Evolutionary conservation across 768 basidiomycete genomes (phyloP).

Genomic region (Russula sp.): DNA sequence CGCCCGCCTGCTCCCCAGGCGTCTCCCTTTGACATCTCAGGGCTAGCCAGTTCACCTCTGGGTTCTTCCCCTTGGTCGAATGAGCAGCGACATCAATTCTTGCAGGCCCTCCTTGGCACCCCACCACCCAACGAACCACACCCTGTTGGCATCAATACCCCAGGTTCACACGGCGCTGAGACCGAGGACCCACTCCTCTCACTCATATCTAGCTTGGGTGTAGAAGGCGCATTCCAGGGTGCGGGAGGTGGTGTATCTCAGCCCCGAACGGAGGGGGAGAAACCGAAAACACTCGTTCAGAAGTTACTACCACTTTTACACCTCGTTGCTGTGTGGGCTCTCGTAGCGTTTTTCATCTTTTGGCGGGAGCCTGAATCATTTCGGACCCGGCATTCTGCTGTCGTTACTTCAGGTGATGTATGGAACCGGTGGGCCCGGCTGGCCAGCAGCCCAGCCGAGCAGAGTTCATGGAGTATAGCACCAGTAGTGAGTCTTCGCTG

Average conservation of each 20-base stretch:
- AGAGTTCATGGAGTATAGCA: slow-evolving; percentile 43
- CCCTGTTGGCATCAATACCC: slow-evolving; percentile 1
- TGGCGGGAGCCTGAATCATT: slow-evolving; percentile 56
- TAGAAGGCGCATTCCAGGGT: slow-evolving; percentile 7
- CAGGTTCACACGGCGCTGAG: background rate
- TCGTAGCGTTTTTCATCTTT: slow-evolving; percentile 64
- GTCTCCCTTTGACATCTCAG: slow-evolving; percentile 22
- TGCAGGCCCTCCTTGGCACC: slow-evolving; percentile 54
- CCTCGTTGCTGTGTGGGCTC: slow-evolving; percentile 52
- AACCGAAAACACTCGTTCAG: slow-evolving; percentile 43
- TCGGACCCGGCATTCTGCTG: slow-evolving; percentile 33
- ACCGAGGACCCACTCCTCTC: slow-evolving; percentile 32
- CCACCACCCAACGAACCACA: slow-evolving; percentile 10
- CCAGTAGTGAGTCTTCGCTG: slow-evolving; percentile 43
- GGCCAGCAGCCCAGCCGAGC: slow-evolving; percentile 34
- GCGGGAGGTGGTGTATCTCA: background rate
- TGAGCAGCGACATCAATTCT: slow-evolving; percentile 62
- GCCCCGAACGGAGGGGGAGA: slow-evolving; percentile 22
- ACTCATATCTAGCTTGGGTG: slow-evolving; percentile 31
- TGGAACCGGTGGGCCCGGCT: slow-evolving; percentile 66
- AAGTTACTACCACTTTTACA: slow-evolving; percentile 64
- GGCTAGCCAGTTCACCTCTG: slow-evolving; percentile 29
- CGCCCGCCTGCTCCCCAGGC: slow-evolving; percentile 28
- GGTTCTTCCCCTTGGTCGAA: slow-evolving; percentile 60
- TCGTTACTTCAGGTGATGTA: slow-evolving; percentile 30